Evolutionary conservation across 441 rosid species (phyloP), one percentile per base, ranked within the genome.

Genomic region (Populus hybrid): DNA sequence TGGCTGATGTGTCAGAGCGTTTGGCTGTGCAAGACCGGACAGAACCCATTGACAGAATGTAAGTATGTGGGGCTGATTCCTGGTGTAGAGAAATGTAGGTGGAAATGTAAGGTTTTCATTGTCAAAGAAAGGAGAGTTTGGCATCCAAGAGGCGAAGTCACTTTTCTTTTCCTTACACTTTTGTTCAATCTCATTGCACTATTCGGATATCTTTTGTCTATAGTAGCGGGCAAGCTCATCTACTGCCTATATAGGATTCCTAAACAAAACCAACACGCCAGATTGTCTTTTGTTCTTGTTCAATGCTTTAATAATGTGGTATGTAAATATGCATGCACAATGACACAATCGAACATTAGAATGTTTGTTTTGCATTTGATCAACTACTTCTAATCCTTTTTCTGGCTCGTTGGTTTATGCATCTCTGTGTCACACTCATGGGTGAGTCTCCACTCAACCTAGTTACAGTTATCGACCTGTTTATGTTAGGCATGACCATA

Each of bases 1-100:
- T 94, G 74, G 88, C 96, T 12, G 85, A 91, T 79, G 93, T 90
- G 57, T 92, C 93, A 0, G 97, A 92, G 83, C 87, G 89, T 83
- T 82, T 92, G 94, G 98, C 97, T 10, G 75, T 85, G 73, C 85
- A 79, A 75, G 85, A 75, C 57, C 71, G 38, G 69, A 81, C 84
- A 16, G 85, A 81, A 72, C 81, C 87, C 24, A 78, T 85, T 35
- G 80, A 80, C 40, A 38, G 80, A 65, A 74, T 75, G 53, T 75
- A 67, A 76, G 75, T 18, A 6, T n/a, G 4, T 6, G 46, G 57
- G 63, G 81, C 34, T 34, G 76, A 67, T 75, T 50, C 46, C 69
- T 16, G 10, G 53, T 50, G 75, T 75, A 40, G 63, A 42, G 26
- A 36, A 36, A 16, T 71, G 63, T 26, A 36, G 9, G 34, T 70